Base-by-base conservation (phyloP, 768 basidiomycete species). In the Coprinopsis marcescibilis region DNA sequence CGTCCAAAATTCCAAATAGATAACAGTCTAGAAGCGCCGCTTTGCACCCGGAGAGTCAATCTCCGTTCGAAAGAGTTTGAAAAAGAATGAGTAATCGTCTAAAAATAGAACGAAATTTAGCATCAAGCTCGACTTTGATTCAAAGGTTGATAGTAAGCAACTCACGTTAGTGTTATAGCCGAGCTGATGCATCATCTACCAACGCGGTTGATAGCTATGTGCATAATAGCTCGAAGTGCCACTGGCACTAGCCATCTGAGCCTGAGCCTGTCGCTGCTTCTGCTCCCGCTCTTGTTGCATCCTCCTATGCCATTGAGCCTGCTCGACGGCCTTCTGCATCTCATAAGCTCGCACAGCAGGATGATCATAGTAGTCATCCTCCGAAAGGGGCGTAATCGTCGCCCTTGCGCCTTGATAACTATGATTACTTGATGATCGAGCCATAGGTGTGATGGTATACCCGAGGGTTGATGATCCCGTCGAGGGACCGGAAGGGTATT, bases 321-420 rank as follows among this genome's bases (percentile, higher is more conserved):
- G 48, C 36, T 49, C 48, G 1, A 17, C 43, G 13, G 48, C 48
- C 35, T 49, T 49, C 36, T 44, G 48, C 42, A 49, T 27, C 35
- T 49, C 48, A 20, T 49, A 49, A 26, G 20, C 42, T n/a, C 48
- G 41, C 2, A 49, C 48, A 6, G 48, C 48, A 3, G 48, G 48
- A 23, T 49, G 48, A 15, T 27, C 39, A 35, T 49, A 49, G 20
- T 49, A 49, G 13, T 49, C 48, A 10, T 49, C 48, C 32, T 49
- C 48, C 8, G 25, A n/a, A n/a, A n/a, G 2, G 3, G 15, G 14
- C 27, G 30, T 29, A 11, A 35, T 17, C 24, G 29, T 48, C 30
- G 36, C 38, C 25, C 38, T 20, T 8, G 38, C 38, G 25, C 8
- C 11, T 11, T 40, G 17, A 15, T 17, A n/a, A 32, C 29, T 32